A percentile compares a stretch with the other conserved stretches of the same genome.
Evolutionary conservation across 495 filamentous ascomycete genomes (phyloP).

Genomic region (Astrothelium subdiscretum): DNA sequence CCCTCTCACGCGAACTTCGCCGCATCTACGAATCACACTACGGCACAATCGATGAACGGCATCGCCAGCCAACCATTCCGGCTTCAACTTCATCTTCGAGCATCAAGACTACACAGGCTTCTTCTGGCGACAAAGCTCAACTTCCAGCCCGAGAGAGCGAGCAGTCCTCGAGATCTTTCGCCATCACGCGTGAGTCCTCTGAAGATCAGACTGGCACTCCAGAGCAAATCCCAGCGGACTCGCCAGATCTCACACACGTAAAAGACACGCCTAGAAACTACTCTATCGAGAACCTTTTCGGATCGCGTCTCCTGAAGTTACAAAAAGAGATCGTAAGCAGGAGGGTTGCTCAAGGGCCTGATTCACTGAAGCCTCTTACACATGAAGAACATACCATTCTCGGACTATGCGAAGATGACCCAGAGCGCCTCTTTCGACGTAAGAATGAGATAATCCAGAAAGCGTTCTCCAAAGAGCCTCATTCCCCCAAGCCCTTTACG

Average conservation of each 20-base stretch:
- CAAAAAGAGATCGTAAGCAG: not conserved
- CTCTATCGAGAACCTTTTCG: not conserved
- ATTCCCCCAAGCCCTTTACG: too few species aligned
- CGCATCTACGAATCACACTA: conserved; percentile 37
- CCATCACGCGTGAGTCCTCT: not conserved
- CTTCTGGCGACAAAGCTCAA: not conserved
- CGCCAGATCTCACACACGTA: not conserved
- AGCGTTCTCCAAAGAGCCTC: too few species aligned
- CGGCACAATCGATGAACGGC: conserved; percentile 33
- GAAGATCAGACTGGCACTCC: not conserved
- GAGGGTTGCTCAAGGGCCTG: not conserved
- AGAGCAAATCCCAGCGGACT: not conserved
- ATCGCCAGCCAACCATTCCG: conserved; percentile 20
- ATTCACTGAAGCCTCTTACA: not conserved
- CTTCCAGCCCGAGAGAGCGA: not conserved
- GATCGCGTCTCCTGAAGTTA: not conserved
- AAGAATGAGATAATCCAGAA: not conserved
- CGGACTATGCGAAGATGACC: not conserved
- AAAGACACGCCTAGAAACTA: not conserved
- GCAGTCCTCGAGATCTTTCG: not conserved
- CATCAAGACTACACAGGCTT: not conserved
- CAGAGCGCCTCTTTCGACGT: not conserved
- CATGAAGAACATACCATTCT: not conserved
- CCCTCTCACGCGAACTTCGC: conserved; percentile 30
- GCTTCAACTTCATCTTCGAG: not conserved